phyloP scores from a whole-genome alignment of 108 stramenopile genomes.

The Cafeteria roenbergensis region DNA sequence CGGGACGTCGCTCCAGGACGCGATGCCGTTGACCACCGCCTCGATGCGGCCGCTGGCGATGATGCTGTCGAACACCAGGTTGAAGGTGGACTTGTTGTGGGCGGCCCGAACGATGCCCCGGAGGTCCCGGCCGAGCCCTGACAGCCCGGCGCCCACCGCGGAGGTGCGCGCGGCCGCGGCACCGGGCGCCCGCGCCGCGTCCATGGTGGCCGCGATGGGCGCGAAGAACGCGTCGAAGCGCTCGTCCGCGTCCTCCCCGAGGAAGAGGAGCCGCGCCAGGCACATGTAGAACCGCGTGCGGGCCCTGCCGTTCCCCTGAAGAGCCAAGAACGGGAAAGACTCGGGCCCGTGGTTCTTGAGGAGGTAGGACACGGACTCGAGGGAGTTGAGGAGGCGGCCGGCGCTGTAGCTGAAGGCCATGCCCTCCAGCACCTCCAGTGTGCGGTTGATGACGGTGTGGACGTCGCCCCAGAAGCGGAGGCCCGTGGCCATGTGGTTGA shows the following conservation, averaged over 20 bases:
- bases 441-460: slow-evolving; percentile 66
- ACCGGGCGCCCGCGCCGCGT: slow-evolving; percentile 40
- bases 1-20: slow-evolving; percentile 79
- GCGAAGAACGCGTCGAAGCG: slow-evolving; percentile 84
- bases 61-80: slow-evolving; percentile 77
- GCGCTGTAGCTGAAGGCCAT: slow-evolving; percentile 86
- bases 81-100: slow-evolving; percentile 79
- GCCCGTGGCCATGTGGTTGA: slow-evolving; percentile 87
- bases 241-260: slow-evolving; percentile 60
- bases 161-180: too few relatives aligned
- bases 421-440: slow-evolving; percentile 77
- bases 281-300: slow-evolving; percentile 85
- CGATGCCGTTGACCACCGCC: slow-evolving; percentile 67
- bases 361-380: slow-evolving; percentile 82
- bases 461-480: slow-evolving; percentile 87
- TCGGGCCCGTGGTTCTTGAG: slow-evolving; percentile 77
- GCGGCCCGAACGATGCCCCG: slow-evolving; percentile 73
- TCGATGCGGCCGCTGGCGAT: too few relatives aligned
- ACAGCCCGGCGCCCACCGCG: slow-evolving; percentile 28
- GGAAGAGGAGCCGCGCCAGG: slow-evolving; percentile 68
- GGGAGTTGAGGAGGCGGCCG: slow-evolving; percentile 72
- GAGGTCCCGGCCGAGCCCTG: slow-evolving; percentile 82
- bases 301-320: slow-evolving; percentile 62
- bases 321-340: slow-evolving; percentile 78
- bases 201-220: slow-evolving; percentile 61